Conservation (phyloP, 306 rosid genomes). For the cucumber (Cucumis sativus) region Cucumber_9930_V3 NC_026661.2:21265001-21265500, state of each 20-base stretch:
- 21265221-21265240: slow-evolving; percentile 72
- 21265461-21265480: neutral
- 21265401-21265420: slow-evolving; percentile 33
- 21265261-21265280: neutral
- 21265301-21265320: neutral
- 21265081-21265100: slow-evolving; percentile 38
- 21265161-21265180: slow-evolving; percentile 56
- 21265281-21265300: neutral
- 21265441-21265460: neutral
- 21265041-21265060: slow-evolving; percentile 48
- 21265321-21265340: slow-evolving; percentile 33
- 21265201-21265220: slow-evolving; percentile 35
- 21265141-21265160: slow-evolving; percentile 29
- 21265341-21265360: slow-evolving; percentile 39
- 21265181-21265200: slow-evolving; percentile 37
- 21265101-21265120: slow-evolving; percentile 43
- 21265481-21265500: slow-evolving; percentile 37
- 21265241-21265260: slow-evolving; percentile 20
- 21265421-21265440: too few species aligned
- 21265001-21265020: slow-evolving; percentile 60
- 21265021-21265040: slow-evolving; percentile 49
- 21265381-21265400: slow-evolving; percentile 40
- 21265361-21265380: slow-evolving; percentile 33
- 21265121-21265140: slow-evolving; percentile 37
- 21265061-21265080: slow-evolving; percentile 58